Conservation (phyloP, 106 monocot species). For the Narthecium ossifragum region DNA sequence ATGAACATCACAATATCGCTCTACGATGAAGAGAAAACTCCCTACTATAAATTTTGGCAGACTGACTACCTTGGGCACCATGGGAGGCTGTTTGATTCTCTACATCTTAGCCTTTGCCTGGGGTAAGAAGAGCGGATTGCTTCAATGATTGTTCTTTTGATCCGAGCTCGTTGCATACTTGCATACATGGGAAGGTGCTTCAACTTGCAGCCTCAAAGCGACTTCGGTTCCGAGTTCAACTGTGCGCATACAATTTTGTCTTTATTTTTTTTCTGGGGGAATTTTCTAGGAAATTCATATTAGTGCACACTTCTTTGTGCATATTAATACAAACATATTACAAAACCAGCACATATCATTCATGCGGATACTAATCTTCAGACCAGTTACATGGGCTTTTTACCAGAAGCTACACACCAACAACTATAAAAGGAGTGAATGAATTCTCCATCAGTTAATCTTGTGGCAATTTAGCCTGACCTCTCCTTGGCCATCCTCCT, state of each 20-base stretch:
- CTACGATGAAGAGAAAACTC: background rate
- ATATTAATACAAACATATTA: too few species aligned
- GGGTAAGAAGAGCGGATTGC: conserved; percentile 23
- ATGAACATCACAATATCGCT: conserved; percentile 7
- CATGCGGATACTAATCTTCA: too few species aligned
- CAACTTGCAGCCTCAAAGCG: too few species aligned
- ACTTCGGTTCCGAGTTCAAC: too few species aligned
- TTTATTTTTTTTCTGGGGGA: too few species aligned
- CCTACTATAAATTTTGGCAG: conserved; percentile 3
- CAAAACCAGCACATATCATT: too few species aligned
- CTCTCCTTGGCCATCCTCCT: conserved; percentile 50
- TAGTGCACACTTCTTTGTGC: too few species aligned
- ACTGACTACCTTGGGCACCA: conserved; percentile 4
- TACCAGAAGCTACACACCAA: background rate
- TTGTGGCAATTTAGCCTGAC: conserved; percentile 53
- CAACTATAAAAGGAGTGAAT: background rate
- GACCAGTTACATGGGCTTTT: background rate
- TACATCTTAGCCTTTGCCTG: conserved; percentile 21
- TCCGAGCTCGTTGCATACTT: too few species aligned
- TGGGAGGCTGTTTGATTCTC: conserved; percentile 15
- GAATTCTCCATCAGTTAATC: conserved; percentile 49
- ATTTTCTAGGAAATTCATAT: too few species aligned
- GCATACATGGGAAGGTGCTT: too few species aligned
- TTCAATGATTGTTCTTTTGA: too few species aligned
- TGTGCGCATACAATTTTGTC: too few species aligned